These are phyloP conservation scores for Hibiscus tridactylites DNA, from an alignment of 345 rosid species.

Conservation along the genomic window DNA sequence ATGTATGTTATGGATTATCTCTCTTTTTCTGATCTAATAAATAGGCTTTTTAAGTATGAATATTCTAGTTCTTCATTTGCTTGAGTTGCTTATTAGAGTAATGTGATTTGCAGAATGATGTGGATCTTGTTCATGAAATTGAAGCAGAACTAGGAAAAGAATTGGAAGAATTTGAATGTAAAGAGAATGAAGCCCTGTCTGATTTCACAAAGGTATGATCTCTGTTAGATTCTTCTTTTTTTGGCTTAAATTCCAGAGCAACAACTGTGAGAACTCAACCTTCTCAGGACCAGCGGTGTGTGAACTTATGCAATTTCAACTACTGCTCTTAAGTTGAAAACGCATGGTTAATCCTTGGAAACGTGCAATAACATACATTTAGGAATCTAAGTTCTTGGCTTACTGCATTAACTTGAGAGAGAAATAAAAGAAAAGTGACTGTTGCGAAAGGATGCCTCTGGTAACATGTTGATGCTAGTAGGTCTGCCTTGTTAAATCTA, in stretches of 20 bases:
- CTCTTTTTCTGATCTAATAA: not conserved
- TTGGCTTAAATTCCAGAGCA: not conserved
- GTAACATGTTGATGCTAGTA: not conserved
- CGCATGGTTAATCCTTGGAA: too few relatives aligned
- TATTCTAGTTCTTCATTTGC: not conserved
- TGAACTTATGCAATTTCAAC: not conserved
- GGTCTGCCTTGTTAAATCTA: not conserved
- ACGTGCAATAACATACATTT: not conserved
- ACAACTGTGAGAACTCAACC: not conserved
- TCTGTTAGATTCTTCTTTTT: not conserved
- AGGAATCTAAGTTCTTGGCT: not conserved
- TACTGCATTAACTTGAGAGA: not conserved
- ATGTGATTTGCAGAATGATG: conserved; percentile 53
- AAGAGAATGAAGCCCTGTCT: conserved; percentile 67
- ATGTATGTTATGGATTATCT: not conserved
- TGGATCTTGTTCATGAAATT: conserved; percentile 62
- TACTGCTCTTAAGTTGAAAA: not conserved
- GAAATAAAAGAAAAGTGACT: not conserved
- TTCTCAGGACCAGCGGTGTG: not conserved
- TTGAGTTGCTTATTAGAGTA: conserved; percentile 12
- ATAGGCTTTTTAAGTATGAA: not conserved
- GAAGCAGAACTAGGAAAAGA: conserved; percentile 67
- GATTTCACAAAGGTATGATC: conserved; percentile 57
- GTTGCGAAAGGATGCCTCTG: too few relatives aligned
- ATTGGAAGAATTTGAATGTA: conserved; percentile 52